Evolutionary conservation across 2,329 filamentous ascomycete genomes (phyloP), one percentile per base, ranked within the genome.

Genomic region (Fusarium sp.): DNA sequence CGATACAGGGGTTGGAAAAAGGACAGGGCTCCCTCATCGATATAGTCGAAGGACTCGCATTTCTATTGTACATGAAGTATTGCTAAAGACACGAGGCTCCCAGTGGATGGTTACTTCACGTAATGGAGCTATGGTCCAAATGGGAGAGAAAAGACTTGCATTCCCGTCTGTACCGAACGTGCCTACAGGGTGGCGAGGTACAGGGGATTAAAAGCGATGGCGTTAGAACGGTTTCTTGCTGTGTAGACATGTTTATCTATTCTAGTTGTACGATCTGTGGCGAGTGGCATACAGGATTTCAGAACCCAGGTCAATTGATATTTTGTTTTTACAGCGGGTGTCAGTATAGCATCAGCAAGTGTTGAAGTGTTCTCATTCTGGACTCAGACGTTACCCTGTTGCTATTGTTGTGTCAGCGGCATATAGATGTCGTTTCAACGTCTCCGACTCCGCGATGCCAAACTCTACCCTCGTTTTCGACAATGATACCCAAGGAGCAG

Each of bases 1-100:
- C 88, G 91, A 77, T 86, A 87, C 68, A 94, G 91, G 80, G 95
- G 94, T 5, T 98, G 94, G 94, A 89, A 87, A 61, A 91, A 88
- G 79, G 92, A 94, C 76, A 89, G 88, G 11, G 90, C 91, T 15
- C 91, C 91, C 4, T 81, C 85, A 25, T 84, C 85, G 55, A 86
- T 89, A 70, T 87, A 77, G 46, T 42, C 38, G 52, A 23, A 57
- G 51, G 38, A 25, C 48, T 18, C n/a, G 27, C 7, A 42, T 52
- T 49, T 57, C 41, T 49, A 46, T 51, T 44, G 37, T 41, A 52
- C 18, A 69, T 25, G 51, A 42, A 54, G 55, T 66, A 67, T 41
- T 41, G 52, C 39, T 51, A 52, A 33, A 37, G 21, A 55, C n/a
- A 44, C 38, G 46, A 37, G n/a, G 33, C 42, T 27, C 33, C 23